phyloP scores from a whole-genome alignment of 176 grass and related monocot species.

The Zizania latifolia region DNA sequence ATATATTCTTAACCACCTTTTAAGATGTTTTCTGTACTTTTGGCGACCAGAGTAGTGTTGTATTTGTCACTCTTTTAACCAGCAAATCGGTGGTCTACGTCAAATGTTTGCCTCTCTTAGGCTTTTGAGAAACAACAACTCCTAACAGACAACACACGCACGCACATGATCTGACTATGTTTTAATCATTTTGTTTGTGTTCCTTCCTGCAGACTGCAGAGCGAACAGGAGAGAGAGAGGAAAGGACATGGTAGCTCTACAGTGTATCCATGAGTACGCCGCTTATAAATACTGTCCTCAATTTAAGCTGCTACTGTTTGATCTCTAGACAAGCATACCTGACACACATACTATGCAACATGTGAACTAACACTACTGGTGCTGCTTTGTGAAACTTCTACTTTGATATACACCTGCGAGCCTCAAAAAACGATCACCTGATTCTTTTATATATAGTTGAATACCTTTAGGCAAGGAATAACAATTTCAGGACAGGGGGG shows the following conservation, averaged over 20 bases:
- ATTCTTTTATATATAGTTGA: not conserved
- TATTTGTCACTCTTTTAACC: conserved; percentile 47
- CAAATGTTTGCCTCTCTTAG: conserved; percentile 14
- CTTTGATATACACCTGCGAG: not conserved
- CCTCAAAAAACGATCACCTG: not conserved
- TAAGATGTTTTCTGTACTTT: not conserved
- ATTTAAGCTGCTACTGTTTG: conserved; percentile 16
- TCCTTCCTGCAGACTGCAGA: conserved; percentile 18
- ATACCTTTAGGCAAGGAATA: conserved; percentile 2
- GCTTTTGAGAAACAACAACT: conserved; percentile 29
- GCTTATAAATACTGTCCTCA: not conserved
- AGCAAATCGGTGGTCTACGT: conserved; percentile 29
- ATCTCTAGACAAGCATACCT: not conserved
- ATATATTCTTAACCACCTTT: conserved; percentile 19
- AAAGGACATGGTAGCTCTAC: not conserved
- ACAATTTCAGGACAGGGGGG: not conserved
- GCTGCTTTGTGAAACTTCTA: not conserved
- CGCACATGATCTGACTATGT: conserved; percentile 39
- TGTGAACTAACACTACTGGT: not conserved
- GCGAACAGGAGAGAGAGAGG: not conserved
- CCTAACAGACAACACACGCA: conserved; percentile 48
- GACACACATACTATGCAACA: not conserved
- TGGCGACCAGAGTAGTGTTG: conserved; percentile 5
- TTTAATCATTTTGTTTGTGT: conserved; percentile 45
- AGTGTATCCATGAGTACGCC: conserved; percentile 6